Base-by-base conservation (phyloP, 495 filamentous ascomycete species). In the Aspergillus baeticus region DNA sequence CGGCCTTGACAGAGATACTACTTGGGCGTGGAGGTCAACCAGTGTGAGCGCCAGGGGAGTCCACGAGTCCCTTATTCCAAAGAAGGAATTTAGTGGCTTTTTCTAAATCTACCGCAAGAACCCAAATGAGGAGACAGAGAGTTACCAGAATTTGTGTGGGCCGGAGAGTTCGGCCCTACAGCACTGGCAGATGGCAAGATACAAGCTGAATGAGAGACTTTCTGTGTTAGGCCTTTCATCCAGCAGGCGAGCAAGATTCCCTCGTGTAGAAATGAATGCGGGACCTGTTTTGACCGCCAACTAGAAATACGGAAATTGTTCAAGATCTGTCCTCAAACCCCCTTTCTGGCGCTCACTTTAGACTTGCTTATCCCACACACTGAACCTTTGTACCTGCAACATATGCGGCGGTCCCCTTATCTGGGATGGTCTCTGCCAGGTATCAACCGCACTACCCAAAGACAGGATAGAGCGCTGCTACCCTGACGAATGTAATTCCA, bases 21-120 rank as follows among this genome's bases (percentile, higher is more conserved):
- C 58, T 1, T 74, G 71, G 71, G 38, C 15, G 20, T 74, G 71
- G 71, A 74, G 71, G 60, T n/a, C 41, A 0, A 17, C 22, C 4
- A 18, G 31, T 14, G 31, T 5, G 13, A 37, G 14, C 11, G 43
- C 48, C 3, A 20, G 38, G 6, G 54, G 57, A 5, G 56, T 59
- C 11, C 57, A 63, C 45, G 57, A 51, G 50, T 43, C 13, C 13
- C 20, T 37, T 2, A 36, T 59, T 26, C 62, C 62, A 1, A 46
- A 36, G 20, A 59, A 23, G 13, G 54, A 59, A 36, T 57, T 54
- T 15, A 43, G 36, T 10, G 55, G 57, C 10, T 59, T 64, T 42
- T 14, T 45, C 26, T 38, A 5, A 13, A 3, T 37, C 13, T 29
- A 8, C 8, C 8, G n/a, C 26, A 29, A 29, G 26, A 3, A 8